A percentile compares a stretch with the other conserved stretches of the same genome.
These are phyloP conservation scores for Quercus bicolor DNA, from an alignment of 306 rosid genomes.

Conservation along the genomic window DNA sequence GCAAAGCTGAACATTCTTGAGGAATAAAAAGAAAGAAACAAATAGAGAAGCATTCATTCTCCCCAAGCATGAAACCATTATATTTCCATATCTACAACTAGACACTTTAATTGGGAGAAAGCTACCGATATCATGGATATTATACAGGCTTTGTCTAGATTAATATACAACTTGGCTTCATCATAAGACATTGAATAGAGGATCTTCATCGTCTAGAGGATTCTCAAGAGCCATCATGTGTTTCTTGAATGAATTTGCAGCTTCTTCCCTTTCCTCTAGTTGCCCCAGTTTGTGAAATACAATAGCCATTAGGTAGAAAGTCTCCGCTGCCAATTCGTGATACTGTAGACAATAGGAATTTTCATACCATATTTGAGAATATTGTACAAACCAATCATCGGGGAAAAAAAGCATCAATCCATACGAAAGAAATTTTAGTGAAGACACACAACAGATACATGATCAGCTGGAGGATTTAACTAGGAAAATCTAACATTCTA, in stretches of 20 bases:
- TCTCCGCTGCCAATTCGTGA: slow-evolving; percentile 93
- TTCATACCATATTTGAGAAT: not conserved
- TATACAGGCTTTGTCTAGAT: too few species aligned
- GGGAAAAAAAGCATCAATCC: not conserved
- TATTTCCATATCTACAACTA: too few species aligned
- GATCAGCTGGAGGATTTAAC: too few species aligned
- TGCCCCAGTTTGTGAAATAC: slow-evolving; percentile 72
- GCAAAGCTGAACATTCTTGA: too few species aligned
- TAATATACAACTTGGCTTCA: not conserved
- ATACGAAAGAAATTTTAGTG: not conserved
- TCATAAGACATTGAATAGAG: slow-evolving; percentile 43
- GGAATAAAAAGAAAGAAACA: too few species aligned
- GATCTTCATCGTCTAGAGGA: slow-evolving; percentile 41
- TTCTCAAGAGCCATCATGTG: slow-evolving; percentile 67
- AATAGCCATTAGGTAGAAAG: slow-evolving; percentile 87
- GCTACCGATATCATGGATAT: too few species aligned
- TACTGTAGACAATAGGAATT: slow-evolving; percentile 44
- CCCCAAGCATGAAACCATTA: too few species aligned
- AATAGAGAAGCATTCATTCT: too few species aligned
- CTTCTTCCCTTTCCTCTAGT: slow-evolving; percentile 72
- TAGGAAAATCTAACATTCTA: not conserved
- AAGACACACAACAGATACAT: not conserved
- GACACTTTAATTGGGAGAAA: too few species aligned
- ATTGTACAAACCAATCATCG: not conserved
- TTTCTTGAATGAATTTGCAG: slow-evolving; percentile 68